Evolutionary conservation across 371 early-diverging fungal genomes (phyloP).

Genomic region (Lichtheimia ramosa): DNA sequence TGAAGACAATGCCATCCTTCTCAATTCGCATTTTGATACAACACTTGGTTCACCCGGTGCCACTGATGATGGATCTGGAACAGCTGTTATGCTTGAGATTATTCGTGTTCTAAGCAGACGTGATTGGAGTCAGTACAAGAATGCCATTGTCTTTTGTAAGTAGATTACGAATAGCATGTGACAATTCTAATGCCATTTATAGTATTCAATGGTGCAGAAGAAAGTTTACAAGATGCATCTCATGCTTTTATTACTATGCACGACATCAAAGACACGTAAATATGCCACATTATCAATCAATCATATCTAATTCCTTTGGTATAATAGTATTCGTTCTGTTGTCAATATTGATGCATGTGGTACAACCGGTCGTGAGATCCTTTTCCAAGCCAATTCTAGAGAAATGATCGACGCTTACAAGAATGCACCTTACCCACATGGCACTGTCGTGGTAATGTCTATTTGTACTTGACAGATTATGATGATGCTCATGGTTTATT

Average conservation of each 20-base stretch:
- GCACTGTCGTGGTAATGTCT: constrained; percentile 61
- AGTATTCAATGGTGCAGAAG: constrained; percentile 84
- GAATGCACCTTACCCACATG: constrained; percentile 71
- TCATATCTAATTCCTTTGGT: neutral
- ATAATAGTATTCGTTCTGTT: constrained; percentile 54
- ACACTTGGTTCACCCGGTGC: constrained; percentile 62
- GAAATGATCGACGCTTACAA: constrained; percentile 73
- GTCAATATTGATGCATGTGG: constrained; percentile 80
- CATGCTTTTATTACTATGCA: constrained; percentile 74
- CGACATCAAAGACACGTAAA: constrained; percentile 56
- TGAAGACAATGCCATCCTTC: constrained; percentile 63
- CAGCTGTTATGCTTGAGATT: constrained; percentile 74
- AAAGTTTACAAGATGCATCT: constrained; percentile 76
- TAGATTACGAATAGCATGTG: neutral
- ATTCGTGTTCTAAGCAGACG: constrained; percentile 61
- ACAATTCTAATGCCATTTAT: neutral
- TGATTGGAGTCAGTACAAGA: constrained; percentile 51
- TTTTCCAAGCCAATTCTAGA: constrained; percentile 77
- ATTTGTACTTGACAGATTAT: neutral
- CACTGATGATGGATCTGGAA: constrained; percentile 71
- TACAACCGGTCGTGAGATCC: constrained; percentile 66
- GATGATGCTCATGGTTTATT: neutral
- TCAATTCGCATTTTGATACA: constrained; percentile 77
- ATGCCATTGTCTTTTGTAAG: constrained; percentile 64
- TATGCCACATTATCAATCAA: neutral